Evolutionary conservation across 2,329 filamentous ascomycete species (phyloP).

Genomic region (Fusarium sp.): DNA sequence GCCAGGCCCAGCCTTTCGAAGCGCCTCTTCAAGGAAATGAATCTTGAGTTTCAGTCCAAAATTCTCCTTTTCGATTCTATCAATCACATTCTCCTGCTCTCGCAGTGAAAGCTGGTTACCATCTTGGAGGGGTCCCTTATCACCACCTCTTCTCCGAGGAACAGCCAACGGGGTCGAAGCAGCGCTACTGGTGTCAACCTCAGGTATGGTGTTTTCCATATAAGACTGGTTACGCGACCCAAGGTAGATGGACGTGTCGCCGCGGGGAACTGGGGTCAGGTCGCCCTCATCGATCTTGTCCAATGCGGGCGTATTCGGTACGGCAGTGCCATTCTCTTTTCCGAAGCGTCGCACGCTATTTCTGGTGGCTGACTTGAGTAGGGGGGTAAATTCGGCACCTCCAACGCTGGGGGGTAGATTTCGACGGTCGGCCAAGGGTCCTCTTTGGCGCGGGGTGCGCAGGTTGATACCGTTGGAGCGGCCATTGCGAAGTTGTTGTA

Average conservation of each 20-base stretch:
- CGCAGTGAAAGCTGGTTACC: constrained; percentile 91
- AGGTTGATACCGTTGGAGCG: constrained; percentile 68
- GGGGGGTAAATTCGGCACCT: constrained; percentile 89
- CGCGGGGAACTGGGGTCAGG: constrained; percentile 78
- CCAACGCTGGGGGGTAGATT: constrained; percentile 76
- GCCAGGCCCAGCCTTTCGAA: constrained; percentile 87
- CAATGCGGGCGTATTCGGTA: constrained; percentile 76
- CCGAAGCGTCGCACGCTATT: constrained; percentile 76
- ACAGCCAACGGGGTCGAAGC: constrained; percentile 85
- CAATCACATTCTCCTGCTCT: constrained; percentile 95
- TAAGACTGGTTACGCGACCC: constrained; percentile 74
- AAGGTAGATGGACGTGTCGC: constrained; percentile 79
- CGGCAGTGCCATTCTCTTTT: constrained; percentile 71
- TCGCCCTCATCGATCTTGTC: constrained; percentile 77
- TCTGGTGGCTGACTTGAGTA: constrained; percentile 84
- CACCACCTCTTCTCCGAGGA: constrained; percentile 71
- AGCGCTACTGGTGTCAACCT: constrained; percentile 81
- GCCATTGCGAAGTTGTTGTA: constrained; percentile 80
- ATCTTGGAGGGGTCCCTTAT: constrained; percentile 79
- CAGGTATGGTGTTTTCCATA: constrained; percentile 78
- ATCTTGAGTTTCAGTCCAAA: constrained; percentile 97
- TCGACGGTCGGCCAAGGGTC: constrained; percentile 76
- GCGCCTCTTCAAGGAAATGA: constrained; percentile 91
- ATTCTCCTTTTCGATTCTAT: constrained; percentile 98
- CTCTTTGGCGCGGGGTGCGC: constrained; percentile 79